Evolutionary conservation across 179 eudicot species (phyloP), one percentile per base, ranked within the genome.

Genomic region (Beta corolliflora): DNA sequence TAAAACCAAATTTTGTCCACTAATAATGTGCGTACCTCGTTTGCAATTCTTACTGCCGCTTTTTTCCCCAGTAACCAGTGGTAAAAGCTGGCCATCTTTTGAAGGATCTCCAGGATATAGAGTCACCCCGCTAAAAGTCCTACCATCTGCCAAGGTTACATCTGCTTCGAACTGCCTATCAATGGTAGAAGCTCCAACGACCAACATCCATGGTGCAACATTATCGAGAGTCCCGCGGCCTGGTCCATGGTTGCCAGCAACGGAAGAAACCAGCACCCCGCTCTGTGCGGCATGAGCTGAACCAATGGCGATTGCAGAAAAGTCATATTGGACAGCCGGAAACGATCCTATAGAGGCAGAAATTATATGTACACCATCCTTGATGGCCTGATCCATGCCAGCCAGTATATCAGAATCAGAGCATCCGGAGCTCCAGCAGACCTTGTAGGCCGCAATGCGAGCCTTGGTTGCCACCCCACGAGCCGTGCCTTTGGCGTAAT

Each of bases 171-270:
- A 94, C 84, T 93, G 96, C 60, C 98, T 86, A 56, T 94, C 98
- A 29, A 94, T 81, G 5, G 98, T 94, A 0, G 97, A 92, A 77
- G 98, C 98, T 58, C 94, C 97, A 19, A 93, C 97, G 1, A 94
- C 90, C 87, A 94, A 77, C 63, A 93, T 93, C 98, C 98, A 94
- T 11, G 98, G 98, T 8, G 98, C 94, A 13, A 94, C 88, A 63
- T 94, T n/a, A n/a, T 94, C 9, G 85, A 90, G 1, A 4, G 97
- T 92, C 69, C 73, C 89, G 5, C 88, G 80, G 54, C 10, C 81
- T 0, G 98, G 98, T 60, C 98, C 98, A 0, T 93, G 89, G 66
- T 94, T 94, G 21, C 98, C 98, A 0, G 97, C 97, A 0, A 97
- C 91, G 68, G 94, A 92, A 0, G 98, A 94, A 11, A 92, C 92